Evolutionary conservation across 768 basidiomycete genomes (phyloP), one percentile per base, ranked within the genome.

Genomic region (Trametes coccinea): DNA sequence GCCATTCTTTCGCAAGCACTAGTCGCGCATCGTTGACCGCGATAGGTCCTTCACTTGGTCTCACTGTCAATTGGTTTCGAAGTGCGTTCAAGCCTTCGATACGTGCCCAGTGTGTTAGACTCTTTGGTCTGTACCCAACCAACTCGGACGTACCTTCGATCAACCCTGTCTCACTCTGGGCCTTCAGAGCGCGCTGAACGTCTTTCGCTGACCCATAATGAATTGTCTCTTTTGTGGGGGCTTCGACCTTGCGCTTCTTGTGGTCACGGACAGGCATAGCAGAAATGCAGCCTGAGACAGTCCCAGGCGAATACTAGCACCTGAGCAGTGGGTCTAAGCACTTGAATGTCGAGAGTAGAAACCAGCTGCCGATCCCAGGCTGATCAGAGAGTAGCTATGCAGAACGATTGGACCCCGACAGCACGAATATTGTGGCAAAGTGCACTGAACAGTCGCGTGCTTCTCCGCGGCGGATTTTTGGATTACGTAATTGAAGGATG

Each of bases 21-120:
- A 93, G 72, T 37, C 90, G 79, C 37, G 78, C 79, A 71, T 93
- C 90, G 37, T 83, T 78, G 0, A 83, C 78, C 2, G 79, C 60
- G 11, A 90, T 72, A 8, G 69, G 63, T 7, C 64, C 68, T 63
- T 91, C 89, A 50, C 72, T 76, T 1, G 74, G 69, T 66, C 80
- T 80, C 30, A 85, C 66, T 3, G 82, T 82, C 14, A 92, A 69
- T 61, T 88, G 87, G 65, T 89, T 89, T 40, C 89, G 79, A 60
- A 93, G 70, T 4, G 80, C 75, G 30, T 73, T 80, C 33, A 91
- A 66, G 30, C 70, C 82, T 83, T 45, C 27, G 39, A 3, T 1
- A 37, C 22, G 9, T 30, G 13, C 30, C 6, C 17, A 27, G 16
- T 44, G 27, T 16, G n/a, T 10, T 11, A 37, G 11, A 37, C 5